These are phyloP conservation scores for Termitomyces sp. DNA, from an alignment of 768 basidiomycete genomes.

Conservation along the genomic window DNA sequence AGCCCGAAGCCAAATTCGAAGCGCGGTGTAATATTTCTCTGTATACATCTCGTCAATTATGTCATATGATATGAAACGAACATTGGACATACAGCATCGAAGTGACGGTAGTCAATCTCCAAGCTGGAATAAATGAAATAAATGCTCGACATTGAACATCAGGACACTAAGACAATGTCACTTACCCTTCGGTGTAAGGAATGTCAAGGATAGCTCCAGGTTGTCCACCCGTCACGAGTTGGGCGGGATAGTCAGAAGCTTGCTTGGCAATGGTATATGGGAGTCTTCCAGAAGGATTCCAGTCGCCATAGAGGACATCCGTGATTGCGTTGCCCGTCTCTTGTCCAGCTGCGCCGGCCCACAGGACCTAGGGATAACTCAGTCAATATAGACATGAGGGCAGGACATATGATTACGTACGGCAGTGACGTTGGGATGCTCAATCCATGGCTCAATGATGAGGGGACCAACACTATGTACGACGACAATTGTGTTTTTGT, in stretches of 20 bases:
- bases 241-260: constrained; percentile 55
- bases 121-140: constrained; percentile 35
- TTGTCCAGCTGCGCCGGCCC: constrained; percentile 68
- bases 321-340: constrained; percentile 71
- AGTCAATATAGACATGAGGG: constrained; percentile 19
- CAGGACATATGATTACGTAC: constrained; percentile 38
- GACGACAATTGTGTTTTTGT: constrained; percentile 73
- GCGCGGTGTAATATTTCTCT: constrained; percentile 73
- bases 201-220: constrained; percentile 44
- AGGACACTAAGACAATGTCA: not conserved
- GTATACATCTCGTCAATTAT: constrained; percentile 5
- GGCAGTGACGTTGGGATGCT: constrained; percentile 70
- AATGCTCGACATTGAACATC: not conserved
- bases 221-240: constrained; percentile 38
- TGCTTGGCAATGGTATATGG: constrained; percentile 76
- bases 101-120: constrained; percentile 71
- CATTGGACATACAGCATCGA: constrained; percentile 55
- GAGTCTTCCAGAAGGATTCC: constrained; percentile 66
- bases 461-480: constrained; percentile 63
- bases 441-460: constrained; percentile 65
- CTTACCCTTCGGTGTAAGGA: constrained; percentile 57
- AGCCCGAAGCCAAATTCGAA: constrained; percentile 91
- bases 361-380: constrained; percentile 41
- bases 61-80: constrained; percentile 6
- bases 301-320: constrained; percentile 69